Base-by-base conservation (phyloP, 2,329 filamentous ascomycete species). In the Aspergillus sp. region DNA sequence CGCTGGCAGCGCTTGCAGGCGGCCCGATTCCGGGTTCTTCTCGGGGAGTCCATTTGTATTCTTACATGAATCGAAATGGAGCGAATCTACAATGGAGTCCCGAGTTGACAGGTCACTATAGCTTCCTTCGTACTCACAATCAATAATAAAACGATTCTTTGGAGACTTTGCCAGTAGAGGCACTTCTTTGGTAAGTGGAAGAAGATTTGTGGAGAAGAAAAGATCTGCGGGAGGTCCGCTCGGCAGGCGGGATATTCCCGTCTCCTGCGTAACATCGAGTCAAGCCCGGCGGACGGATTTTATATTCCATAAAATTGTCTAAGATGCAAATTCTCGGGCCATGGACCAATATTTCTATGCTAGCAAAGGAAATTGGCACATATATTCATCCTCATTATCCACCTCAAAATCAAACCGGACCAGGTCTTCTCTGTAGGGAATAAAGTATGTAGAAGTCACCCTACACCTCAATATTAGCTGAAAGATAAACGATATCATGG, bases 391-490 rank as follows among this genome's bases (percentile, higher is more conserved):
- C 53, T 55, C 64, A 5, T 50, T 53, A 26, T 70, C 68, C 1
- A 71, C 68, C 52, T 84, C 81, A 60, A 84, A 84, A 61, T 84
- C 82, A 62, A 83, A 84, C 17, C 82, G 71, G 15, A 75, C 74
- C 1, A 84, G 67, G 55, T 84, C 81, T 50, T 84, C 81, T 17
- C 78, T 80, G 62, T 75, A 84, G 0, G 82, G 82, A 68, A 78
- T 82, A 7, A 85, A 68, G 50, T 79, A 80, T 3, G 74, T 77
- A 30, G 73, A 78, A 0, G 81, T 84, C 0, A 84, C 80, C 50
- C 82, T 84, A 41, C 18, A 2, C 15, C 41, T 24, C 26, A 32
- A 30, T 12, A 2, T 12, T 45, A 22, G 8, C n/a, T 8, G 58
- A 26, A 55, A 22, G 8, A 12, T 26, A 7, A 12, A 18, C 4